Conservation (phyloP, 2,329 filamentous ascomycete genomes). For the Zalaria obscura region DNA sequence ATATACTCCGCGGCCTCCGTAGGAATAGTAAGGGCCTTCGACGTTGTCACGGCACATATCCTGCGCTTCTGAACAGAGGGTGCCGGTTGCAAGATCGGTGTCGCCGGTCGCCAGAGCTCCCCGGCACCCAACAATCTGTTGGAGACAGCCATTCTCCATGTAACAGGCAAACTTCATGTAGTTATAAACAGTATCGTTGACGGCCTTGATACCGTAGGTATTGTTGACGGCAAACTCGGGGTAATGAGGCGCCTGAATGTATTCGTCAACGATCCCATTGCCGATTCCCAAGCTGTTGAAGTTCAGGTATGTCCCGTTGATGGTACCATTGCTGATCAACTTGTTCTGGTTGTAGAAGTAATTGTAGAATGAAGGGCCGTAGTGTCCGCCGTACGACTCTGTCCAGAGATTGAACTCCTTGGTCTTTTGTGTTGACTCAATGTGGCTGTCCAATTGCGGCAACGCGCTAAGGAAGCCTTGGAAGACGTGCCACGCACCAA, state of each 20-base stretch:
- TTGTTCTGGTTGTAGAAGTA: conserved; percentile 45
- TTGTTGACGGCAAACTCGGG: conserved; percentile 41
- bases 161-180: conserved; percentile 42
- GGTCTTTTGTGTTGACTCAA: conserved; percentile 23
- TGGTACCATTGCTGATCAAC: conserved; percentile 28
- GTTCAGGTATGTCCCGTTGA: conserved; percentile 22
- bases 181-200: conserved; percentile 45
- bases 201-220: conserved; percentile 39
- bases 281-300: conserved; percentile 39
- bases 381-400: conserved; percentile 37
- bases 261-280: conserved; percentile 42
- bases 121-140: conserved; percentile 38
- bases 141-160: conserved; percentile 33
- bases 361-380: conserved; percentile 40
- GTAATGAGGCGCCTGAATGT: conserved; percentile 34
- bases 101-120: conserved; percentile 21
- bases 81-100: conserved; percentile 17
- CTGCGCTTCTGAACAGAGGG: conserved; percentile 40
- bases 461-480: conserved; percentile 39
- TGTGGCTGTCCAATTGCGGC: conserved; percentile 31
- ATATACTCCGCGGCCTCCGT: conserved; percentile 41
- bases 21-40: conserved; percentile 40
- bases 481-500: conserved; percentile 40
- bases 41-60: conserved; percentile 44
- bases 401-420: conserved; percentile 46